A percentile compares a stretch with the other conserved stretches of the same genome.
Evolutionary conservation across 768 basidiomycete genomes (phyloP).

Genomic region (Roridomyces roridus): DNA sequence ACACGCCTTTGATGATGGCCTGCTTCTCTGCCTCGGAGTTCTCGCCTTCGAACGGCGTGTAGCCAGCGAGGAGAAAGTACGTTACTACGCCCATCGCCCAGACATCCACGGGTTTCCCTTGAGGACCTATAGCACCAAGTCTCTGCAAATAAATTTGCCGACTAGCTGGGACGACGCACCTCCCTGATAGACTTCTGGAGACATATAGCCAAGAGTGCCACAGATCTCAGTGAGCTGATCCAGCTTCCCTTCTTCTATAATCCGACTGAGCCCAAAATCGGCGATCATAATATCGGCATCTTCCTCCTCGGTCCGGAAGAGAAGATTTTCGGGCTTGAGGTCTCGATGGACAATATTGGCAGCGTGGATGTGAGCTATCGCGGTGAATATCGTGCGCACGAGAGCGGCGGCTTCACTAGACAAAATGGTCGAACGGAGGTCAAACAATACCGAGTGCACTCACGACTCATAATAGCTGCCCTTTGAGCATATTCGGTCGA

Average conservation of each 20-base stretch:
- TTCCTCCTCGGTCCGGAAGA: slow-evolving; percentile 89
- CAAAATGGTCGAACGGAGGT: slow-evolving; percentile 4
- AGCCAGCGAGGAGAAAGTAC: slow-evolving; percentile 90
- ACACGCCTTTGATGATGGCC: slow-evolving; percentile 21
- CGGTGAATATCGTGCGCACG: slow-evolving; percentile 82
- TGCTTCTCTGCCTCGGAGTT: slow-evolving; percentile 17
- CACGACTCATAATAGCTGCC: slow-evolving; percentile 95
- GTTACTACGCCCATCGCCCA: slow-evolving; percentile 99
- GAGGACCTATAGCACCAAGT: slow-evolving; percentile 66
- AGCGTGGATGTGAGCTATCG: slow-evolving; percentile 91
- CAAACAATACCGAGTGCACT: slow-evolving; percentile 30
- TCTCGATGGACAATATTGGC: slow-evolving; percentile 95
- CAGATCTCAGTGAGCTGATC: slow-evolving; percentile 91
- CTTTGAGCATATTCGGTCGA: slow-evolving; percentile 96
- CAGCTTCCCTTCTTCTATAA: slow-evolving; percentile 84
- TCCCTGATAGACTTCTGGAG: slow-evolving; percentile 94
- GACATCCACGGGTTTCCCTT: slow-evolving; percentile 92
- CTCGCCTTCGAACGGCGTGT: slow-evolving; percentile 97
- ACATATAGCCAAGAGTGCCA: slow-evolving; percentile 96
- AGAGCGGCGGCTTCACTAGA: slow-evolving; percentile 86
- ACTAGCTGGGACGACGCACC: slow-evolving; percentile 49
- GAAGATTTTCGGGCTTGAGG: slow-evolving; percentile 96
- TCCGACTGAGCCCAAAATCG: slow-evolving; percentile 90
- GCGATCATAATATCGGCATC: slow-evolving; percentile 96
- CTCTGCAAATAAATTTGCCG: background rate